Base-by-base conservation (phyloP, 306 rosid species). In the Castanea sativa region DNA sequence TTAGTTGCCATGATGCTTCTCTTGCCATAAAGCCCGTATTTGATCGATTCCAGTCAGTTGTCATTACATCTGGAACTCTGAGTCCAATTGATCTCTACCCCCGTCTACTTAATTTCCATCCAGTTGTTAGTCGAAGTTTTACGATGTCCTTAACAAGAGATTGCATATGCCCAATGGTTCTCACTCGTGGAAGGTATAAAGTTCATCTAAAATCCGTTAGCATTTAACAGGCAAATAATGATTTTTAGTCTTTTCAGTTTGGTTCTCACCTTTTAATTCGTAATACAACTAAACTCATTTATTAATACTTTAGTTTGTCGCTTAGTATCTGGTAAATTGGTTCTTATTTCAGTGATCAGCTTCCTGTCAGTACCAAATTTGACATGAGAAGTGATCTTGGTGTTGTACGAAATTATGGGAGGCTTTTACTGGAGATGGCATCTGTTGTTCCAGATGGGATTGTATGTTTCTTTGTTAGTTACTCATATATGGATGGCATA, bases 141-240 rank as follows among this genome's bases (percentile, higher is more conserved):
- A 92, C 93, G 32, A 95, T 95, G 97, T 95, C 99, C 76, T 83
- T 95, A 78, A 95, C 99, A 78, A 90, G 99, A 84, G 99, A 92
- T 72, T 95, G 97, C 89, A 95, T 95, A 78, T 95, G 99, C 77
- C 99, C 99, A n/a, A 95, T 95, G 99, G 99, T 95, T 80, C 99
- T 95, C 79, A 92, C 99, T 30, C 93, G 99, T 49, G 98, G 98
- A 78, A 91, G 99, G 99, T 95, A 88, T 76, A 49, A 57, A 63
- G 49, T 78, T 76, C 75, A 21, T n/a, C 59, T 57, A 73, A 58
- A 18, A 32, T 58, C 79, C 67, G 4, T 63, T n/a, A 60, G 56
- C 11, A 52, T 79, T 82, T 5, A 41, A 43, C 23, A 5, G 63
- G 57, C 25, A 30, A 20, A 61, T 67, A 69, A 77, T 58, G 27